Conservation (phyloP, 2,329 filamentous ascomycete genomes). For the Didymella pomorum region DNA sequence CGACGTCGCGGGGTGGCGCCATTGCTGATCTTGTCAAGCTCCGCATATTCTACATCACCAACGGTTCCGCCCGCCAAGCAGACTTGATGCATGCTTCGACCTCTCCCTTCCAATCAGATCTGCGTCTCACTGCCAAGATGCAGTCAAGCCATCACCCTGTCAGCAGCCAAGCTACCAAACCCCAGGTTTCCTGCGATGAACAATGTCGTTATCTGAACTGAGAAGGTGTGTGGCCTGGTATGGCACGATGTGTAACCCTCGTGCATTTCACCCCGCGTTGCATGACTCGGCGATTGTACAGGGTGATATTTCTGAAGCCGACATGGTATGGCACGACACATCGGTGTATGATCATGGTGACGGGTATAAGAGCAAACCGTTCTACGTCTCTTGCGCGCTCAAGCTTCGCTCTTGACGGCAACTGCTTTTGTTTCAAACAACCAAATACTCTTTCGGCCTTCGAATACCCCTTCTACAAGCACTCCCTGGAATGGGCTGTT, state of each 20-base stretch:
- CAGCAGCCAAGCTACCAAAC: constrained; percentile 29
- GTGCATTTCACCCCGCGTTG: constrained; percentile 25
- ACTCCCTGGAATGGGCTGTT: constrained; percentile 35
- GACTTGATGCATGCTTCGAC: constrained; percentile 14
- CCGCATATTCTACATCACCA: constrained; percentile 1
- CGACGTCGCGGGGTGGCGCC: constrained; percentile 19
- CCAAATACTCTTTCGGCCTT: not conserved
- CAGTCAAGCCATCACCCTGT: constrained; percentile 31
- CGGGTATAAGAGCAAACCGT: constrained; percentile 9
- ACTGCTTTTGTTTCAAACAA: constrained; percentile 2
- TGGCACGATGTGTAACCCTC: constrained; percentile 26
- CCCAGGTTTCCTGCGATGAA: constrained; percentile 29
- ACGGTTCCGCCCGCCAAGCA: constrained; percentile 17
- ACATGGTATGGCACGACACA: constrained; percentile 1
- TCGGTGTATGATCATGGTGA: not conserved
- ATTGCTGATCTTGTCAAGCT: constrained; percentile 13
- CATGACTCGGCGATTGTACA: constrained; percentile 21
- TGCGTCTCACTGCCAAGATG: constrained; percentile 21
- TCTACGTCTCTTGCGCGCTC: constrained; percentile 6
- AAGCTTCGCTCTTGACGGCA: constrained; percentile 17
- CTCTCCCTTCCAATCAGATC: constrained; percentile 22
- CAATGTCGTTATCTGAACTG: constrained; percentile 21
- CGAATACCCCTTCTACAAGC: constrained; percentile 8
- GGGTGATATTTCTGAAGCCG: constrained; percentile 21
- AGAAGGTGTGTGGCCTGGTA: constrained; percentile 24